Evolutionary conservation across 2,329 filamentous ascomycete species (phyloP), one percentile per base, ranked within the genome.

Genomic region (Colletotrichum euphorbiae): DNA sequence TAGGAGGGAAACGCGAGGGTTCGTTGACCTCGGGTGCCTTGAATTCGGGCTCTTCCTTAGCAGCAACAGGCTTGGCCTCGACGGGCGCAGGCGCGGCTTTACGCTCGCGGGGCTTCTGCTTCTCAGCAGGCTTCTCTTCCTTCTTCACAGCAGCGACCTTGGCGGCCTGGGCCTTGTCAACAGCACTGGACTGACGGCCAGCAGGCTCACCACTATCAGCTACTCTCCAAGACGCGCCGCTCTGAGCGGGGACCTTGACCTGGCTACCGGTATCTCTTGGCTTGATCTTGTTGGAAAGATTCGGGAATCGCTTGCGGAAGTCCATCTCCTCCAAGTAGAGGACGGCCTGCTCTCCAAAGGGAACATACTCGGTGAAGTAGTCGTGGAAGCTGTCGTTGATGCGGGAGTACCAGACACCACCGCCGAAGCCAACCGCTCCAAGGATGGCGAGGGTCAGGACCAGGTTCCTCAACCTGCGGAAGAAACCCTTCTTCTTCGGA

Each of bases 301-400:
- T 83, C 73, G 81, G 87, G 83, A 97, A 98, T 66, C 93, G 90
- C 80, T 91, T 94, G 77, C 91, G 89, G 83, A 97, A 98, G 76
- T 98, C 94, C 73, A 91, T 89, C 82, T 99, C 96, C 81, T 99
- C 96, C 59, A 99, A 90, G 82, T 97, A 98, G 28, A 97, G 89
- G 51, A 99, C 95, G 17, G 92, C 92, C 77, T 97, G 93, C 82
- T 99, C 96, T 75, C 94, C 96, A 73, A 92, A 97, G 21, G 96
- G 96, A 17, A 99, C 82, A 79, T 95, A 99, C 82, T 98, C 94
- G 75, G 94, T 98, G 82, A 99, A 99, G 84, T 98, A 96, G 80
- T 99, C 96, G 82, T 99, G 95, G 87, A 98, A 99, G 82, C 93
- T 97, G 84, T 99, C 96, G 77, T 91, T 97, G 80, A 96, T 87